Evolutionary conservation across 192 early-diverging fungal genomes (phyloP).

Genomic region (Backusella macrospora): DNA sequence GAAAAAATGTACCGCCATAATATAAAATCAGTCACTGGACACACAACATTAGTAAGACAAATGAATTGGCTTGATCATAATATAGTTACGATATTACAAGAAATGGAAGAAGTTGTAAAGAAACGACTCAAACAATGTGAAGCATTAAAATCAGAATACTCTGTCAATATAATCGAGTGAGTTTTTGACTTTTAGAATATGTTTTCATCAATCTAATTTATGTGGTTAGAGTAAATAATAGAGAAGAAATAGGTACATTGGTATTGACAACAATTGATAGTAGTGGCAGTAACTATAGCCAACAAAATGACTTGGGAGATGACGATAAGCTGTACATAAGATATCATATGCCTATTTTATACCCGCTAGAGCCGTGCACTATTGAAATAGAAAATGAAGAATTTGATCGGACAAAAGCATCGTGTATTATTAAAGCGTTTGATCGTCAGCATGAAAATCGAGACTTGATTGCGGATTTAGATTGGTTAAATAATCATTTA

Average conservation of each 20-base stretch:
- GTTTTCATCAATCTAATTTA: not conserved
- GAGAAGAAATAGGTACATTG: not conserved
- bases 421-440: slow-evolving; percentile 1
- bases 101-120: not conserved
- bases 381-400: slow-evolving; percentile 28
- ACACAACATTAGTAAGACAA: slow-evolving; percentile 44
- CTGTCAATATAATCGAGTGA: not conserved
- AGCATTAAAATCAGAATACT: slow-evolving; percentile 10
- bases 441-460: not conserved
- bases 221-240: not conserved
- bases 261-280: not conserved
- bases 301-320: not conserved
- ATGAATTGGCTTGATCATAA: slow-evolving; percentile 66
- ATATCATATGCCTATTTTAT: slow-evolving; percentile 35
- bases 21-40: slow-evolving; percentile 21
- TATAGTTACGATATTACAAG: slow-evolving; percentile 62
- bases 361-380: slow-evolving; percentile 46
- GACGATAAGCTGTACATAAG: not conserved
- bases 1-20: slow-evolving; percentile 61
- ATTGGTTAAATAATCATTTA: slow-evolving; percentile 20
- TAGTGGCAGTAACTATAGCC: not conserved
- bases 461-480: slow-evolving; percentile 8
- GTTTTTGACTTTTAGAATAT: not conserved
- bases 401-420: not conserved
- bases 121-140: not conserved